Evolutionary conservation across 805 yeast species (phyloP).

Genomic region (Candida berthetii): DNA sequence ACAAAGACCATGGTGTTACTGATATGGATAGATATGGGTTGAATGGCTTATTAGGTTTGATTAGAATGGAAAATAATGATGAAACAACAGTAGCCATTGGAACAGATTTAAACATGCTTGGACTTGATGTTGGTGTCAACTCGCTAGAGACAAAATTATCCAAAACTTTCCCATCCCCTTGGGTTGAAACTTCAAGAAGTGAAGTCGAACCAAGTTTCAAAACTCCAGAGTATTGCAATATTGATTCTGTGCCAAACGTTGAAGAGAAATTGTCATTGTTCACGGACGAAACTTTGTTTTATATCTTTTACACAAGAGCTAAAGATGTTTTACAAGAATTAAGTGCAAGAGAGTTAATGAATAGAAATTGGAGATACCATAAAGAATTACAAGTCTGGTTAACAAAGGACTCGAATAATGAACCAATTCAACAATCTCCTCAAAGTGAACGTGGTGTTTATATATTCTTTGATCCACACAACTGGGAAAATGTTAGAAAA

Average conservation of each 20-base stretch:
- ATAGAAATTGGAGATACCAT: constrained; percentile 95
- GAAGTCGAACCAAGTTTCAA: constrained; percentile 82
- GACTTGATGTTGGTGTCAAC: constrained; percentile 46
- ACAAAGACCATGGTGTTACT: constrained; percentile 6
- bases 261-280: constrained; percentile 51
- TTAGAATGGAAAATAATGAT: constrained; percentile 58
- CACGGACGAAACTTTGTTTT: constrained; percentile 89
- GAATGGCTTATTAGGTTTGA: constrained; percentile 52
- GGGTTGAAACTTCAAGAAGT: constrained; percentile 88
- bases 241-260: constrained; percentile 7
- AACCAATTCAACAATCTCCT: constrained; percentile 74
- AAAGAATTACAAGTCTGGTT: constrained; percentile 95
- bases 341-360: constrained; percentile 85
- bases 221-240: constrained; percentile 42
- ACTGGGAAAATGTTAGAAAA: constrained; percentile 90
- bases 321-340: constrained; percentile 90
- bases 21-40: constrained; percentile 65
- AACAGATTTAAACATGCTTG: constrained; percentile 62
- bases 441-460: constrained; percentile 92
- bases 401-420: constrained; percentile 86
- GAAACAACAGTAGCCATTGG: constrained; percentile 67
- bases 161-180: constrained; percentile 78
- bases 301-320: constrained; percentile 90
- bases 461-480: constrained; percentile 89
- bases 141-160: constrained; percentile 37